Base-by-base conservation (phyloP, 1,139 yeast genomes). In the Cylindricascospora bacillispora region DNA sequence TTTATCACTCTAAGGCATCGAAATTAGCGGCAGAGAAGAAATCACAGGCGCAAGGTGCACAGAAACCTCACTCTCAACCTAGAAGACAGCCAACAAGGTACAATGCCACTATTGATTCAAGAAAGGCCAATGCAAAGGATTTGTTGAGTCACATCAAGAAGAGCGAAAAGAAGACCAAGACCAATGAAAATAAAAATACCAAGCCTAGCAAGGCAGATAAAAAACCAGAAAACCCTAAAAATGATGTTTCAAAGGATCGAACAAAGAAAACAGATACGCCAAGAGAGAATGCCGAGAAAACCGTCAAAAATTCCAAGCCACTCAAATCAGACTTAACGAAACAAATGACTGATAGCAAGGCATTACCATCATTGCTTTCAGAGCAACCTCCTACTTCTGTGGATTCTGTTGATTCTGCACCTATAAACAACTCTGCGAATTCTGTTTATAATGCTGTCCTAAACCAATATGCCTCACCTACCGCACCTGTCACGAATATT, bases 1-100 rank as follows among this genome's bases (percentile, higher is more conserved):
- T 81, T 25, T 78, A 67, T 50, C 92, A 80, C 44, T 72, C 83
- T 7, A 70, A 70, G 45, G 81, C 81, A 6, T 75, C 83, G 0
- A 67, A 64, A 38, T 54, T 56, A 25, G 49, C 38, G 2, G 40
- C 43, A 24, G 48, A 44, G 16, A 31, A 30, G 26, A 35, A 34
- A 32, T 34, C 29, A 34, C 28, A 25, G 7, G 23, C 25, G 10
- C 17, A 26, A n/a, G n/a, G n/a, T n/a, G n/a, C n/a, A n/a, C n/a
- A n/a, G n/a, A n/a, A n/a, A n/a, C n/a, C n/a, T n/a, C 14, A 19
- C 33, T 27, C 32, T 24, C 32, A 7, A 29, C 30, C 27, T 29
- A 37, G 26, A 30, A 29, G 29, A 13, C 9, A 3, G 10, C 10
- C 35, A 30, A 30, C 20, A 17, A 37, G 33, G 21, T 26, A 24